Evolutionary conservation across 257 asterid species (phyloP).

Genomic region (Fraxinus americana): DNA sequence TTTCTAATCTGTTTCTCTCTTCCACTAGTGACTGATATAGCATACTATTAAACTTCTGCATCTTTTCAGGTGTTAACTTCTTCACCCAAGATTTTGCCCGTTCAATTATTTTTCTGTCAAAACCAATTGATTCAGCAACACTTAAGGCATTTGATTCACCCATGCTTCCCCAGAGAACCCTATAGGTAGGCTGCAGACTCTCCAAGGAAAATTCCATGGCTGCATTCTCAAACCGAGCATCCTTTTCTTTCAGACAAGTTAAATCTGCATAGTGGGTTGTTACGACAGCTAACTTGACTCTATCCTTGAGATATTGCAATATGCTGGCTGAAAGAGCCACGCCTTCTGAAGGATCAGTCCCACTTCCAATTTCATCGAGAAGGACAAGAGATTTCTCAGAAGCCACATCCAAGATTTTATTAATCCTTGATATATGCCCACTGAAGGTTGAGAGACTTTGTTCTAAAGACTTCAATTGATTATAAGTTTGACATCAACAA

Average conservation of each 20-base stretch:
- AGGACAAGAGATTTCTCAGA: conserved; percentile 84
- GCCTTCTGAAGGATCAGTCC: conserved; percentile 99
- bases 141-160: conserved; percentile 89
- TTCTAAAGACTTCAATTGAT: conserved; percentile 73
- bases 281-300: conserved; percentile 84
- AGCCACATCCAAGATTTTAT: conserved; percentile 73
- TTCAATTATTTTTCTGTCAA: conserved; percentile 61
- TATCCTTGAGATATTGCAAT: conserved; percentile 77
- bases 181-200: conserved; percentile 78
- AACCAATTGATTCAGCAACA: conserved; percentile 81
- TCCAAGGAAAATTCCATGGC: conserved; percentile 92
- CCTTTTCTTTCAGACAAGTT: conserved; percentile 78
- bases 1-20: conserved; percentile 71
- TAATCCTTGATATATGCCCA: conserved; percentile 83
- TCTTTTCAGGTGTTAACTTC: conserved; percentile 80
- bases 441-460: conserved; percentile 96
- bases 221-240: conserved; percentile 83
- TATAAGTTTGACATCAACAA: conserved; percentile 33
- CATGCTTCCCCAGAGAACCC: conserved; percentile 88
- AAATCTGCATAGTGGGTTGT: conserved; percentile 95
- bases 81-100: conserved; percentile 76
- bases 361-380: conserved; percentile 97
- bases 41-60: conserved; percentile 69
- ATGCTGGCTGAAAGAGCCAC: conserved; percentile 89
- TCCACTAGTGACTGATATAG: conserved; percentile 73